phyloP scores from a whole-genome alignment of 1,139 yeast species.

The Geotrichum carabidarum region DNA sequence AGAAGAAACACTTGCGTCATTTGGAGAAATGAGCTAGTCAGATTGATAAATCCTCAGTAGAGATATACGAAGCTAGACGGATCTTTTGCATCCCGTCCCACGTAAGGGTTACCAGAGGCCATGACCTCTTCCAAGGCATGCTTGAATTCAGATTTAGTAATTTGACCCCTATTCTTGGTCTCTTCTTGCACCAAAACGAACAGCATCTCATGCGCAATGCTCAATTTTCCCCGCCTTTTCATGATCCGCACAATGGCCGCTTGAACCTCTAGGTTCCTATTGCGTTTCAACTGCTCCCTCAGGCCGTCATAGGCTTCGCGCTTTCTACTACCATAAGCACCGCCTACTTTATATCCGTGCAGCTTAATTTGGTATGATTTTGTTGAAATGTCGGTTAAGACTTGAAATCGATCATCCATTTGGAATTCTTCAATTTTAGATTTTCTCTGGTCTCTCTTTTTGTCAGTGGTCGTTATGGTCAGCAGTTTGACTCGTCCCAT shows the following conservation, averaged over 20 bases:
- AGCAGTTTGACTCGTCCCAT: constrained; percentile 7
- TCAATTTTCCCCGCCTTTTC: constrained; percentile 35
- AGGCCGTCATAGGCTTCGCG: neutral
- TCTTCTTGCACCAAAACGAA: constrained; percentile 24
- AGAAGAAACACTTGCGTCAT: too few relatives aligned
- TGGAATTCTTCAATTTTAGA: neutral
- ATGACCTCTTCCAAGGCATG: constrained; percentile 8
- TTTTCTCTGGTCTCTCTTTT: neutral
- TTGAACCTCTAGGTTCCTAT: constrained; percentile 35
- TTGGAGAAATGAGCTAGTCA: too few relatives aligned
- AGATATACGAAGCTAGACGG: constrained; percentile 1
- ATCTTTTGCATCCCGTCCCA: constrained; percentile 7
- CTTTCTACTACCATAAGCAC: neutral
- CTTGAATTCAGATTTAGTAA: neutral
- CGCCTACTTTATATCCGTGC: constrained; percentile 4
- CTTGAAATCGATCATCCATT: neutral
- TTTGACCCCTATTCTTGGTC: constrained; percentile 4
- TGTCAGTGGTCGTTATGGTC: neutral
- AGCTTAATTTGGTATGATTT: neutral
- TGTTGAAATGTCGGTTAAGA: neutral
- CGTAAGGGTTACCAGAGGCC: constrained; percentile 14
- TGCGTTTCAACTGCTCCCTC: constrained; percentile 17
- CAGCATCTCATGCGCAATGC: constrained; percentile 37
- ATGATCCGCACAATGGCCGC: constrained; percentile 38
- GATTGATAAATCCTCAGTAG: neutral